Evolutionary conservation across 2,329 filamentous ascomycete genomes (phyloP).

Genomic region (Calonectria pteridis): DNA sequence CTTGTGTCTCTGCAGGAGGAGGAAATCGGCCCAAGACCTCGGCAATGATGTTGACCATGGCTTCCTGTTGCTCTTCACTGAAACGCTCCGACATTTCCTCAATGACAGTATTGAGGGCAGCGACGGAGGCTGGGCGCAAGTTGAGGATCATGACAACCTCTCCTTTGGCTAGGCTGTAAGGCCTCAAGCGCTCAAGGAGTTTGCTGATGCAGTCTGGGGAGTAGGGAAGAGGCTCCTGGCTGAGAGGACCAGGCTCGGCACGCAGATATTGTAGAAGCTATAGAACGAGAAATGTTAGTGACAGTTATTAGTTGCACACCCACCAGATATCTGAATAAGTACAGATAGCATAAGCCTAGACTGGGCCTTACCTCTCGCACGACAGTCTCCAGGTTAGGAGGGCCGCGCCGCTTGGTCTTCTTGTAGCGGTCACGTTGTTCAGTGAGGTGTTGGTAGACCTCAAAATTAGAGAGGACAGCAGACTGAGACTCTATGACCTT

Average conservation of each 20-base stretch:
- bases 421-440: slow-evolving; percentile 68
- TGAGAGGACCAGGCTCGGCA: slow-evolving; percentile 67
- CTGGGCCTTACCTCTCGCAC: slow-evolving; percentile 70
- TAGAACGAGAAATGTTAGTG: slow-evolving; percentile 17
- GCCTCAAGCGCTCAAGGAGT: slow-evolving; percentile 67
- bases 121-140: slow-evolving; percentile 68
- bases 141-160: slow-evolving; percentile 79
- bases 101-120: slow-evolving; percentile 72
- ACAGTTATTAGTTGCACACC: background rate
- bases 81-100: slow-evolving; percentile 75
- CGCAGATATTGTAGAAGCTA: slow-evolving; percentile 73
- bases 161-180: slow-evolving; percentile 74
- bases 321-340: background rate
- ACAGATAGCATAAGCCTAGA: background rate
- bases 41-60: slow-evolving; percentile 68
- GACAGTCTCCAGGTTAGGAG: slow-evolving; percentile 70
- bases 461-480: slow-evolving; percentile 78
- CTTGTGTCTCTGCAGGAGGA: slow-evolving; percentile 43
- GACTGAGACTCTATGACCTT: slow-evolving; percentile 80
- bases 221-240: slow-evolving; percentile 67
- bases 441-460: slow-evolving; percentile 76
- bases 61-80: slow-evolving; percentile 67
- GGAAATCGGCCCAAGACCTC: slow-evolving; percentile 69
- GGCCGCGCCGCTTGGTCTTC: slow-evolving; percentile 63
- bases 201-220: slow-evolving; percentile 62